A percentile compares a stretch with the other conserved stretches of the same genome.
phyloP scores from a whole-genome alignment of 768 basidiomycete species.

The Mycena indigotica region DNA sequence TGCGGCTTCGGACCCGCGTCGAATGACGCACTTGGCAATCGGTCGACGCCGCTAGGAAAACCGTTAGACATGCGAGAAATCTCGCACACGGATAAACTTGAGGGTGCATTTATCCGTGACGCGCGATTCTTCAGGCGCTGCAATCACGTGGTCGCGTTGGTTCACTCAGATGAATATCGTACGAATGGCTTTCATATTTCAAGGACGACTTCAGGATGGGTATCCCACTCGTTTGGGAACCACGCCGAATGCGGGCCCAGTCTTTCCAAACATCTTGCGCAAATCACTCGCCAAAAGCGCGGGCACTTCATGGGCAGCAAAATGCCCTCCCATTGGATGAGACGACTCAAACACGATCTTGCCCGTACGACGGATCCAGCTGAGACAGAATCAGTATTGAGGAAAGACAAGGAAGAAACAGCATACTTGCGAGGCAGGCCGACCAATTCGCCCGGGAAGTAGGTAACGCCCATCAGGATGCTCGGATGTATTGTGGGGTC shows the following conservation, averaged over 20 bases:
- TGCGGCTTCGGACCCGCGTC: no score
- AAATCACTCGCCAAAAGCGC: conserved; percentile 50
- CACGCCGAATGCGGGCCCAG: conserved; percentile 39
- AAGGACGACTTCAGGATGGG: no score
- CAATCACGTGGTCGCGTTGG: no score
- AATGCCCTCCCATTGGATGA: conserved; percentile 59
- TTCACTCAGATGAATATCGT: no score
- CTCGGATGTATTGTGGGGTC: neutral
- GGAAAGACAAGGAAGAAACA: neutral
- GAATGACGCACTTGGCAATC: no score
- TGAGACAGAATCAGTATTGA: conserved; percentile 21
- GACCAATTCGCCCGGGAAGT: conserved; percentile 55
- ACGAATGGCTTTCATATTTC: no score
- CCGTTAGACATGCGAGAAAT: no score
- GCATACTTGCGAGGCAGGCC: conserved; percentile 10
- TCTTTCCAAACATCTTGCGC: conserved; percentile 57
- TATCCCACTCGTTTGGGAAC: neutral
- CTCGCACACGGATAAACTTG: no score
- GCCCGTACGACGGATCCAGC: conserved; percentile 45
- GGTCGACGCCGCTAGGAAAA: no score
- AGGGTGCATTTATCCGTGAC: no score
- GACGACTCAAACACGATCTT: conserved; percentile 49
- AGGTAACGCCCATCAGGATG: conserved; percentile 52
- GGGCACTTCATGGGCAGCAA: conserved; percentile 56
- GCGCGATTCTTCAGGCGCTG: no score